Evolutionary conservation across 2,329 filamentous ascomycete genomes (phyloP).

Genomic region (Neoascochyta sp.): DNA sequence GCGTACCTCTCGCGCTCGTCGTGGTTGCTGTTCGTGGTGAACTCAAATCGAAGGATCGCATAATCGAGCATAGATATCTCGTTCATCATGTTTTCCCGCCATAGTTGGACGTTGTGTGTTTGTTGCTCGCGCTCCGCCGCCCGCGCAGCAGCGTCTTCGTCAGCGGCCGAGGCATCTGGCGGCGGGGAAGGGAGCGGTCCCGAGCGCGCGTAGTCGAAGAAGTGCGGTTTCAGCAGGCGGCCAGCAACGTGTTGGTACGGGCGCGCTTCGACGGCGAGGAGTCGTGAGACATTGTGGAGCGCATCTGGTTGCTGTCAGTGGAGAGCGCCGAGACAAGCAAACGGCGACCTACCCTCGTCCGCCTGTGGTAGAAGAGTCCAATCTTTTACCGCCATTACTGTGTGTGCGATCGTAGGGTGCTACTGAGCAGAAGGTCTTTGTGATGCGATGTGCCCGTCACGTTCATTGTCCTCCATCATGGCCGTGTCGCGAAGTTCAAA

Average conservation of each 20-base stretch:
- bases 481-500: too few relatives aligned
- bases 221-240: slow-evolving; percentile 67
- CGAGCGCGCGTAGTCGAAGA: slow-evolving; percentile 56
- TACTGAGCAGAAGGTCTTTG: too few relatives aligned
- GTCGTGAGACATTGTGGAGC: slow-evolving; percentile 74
- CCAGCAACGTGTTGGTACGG: slow-evolving; percentile 87
- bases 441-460: too few relatives aligned
- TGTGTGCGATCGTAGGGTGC: too few relatives aligned
- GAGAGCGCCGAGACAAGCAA: neutral
- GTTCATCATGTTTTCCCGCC: slow-evolving; percentile 77
- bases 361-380: slow-evolving; percentile 70
- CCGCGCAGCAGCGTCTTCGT: slow-evolving; percentile 44
- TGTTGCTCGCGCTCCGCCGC: slow-evolving; percentile 50
- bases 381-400: slow-evolving; percentile 44
- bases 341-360: slow-evolving; percentile 54
- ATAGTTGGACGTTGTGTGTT: slow-evolving; percentile 58
- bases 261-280: slow-evolving; percentile 86
- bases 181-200: slow-evolving; percentile 63
- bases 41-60: slow-evolving; percentile 82
- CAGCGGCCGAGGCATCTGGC: slow-evolving; percentile 53
- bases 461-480: too few relatives aligned
- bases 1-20: slow-evolving; percentile 81
- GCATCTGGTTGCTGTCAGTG: slow-evolving; percentile 53
- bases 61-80: slow-evolving; percentile 88
- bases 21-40: slow-evolving; percentile 77